Evolutionary conservation across 139 green algal genomes (phyloP).

Genomic region (Edaphochlamys debaryana): DNA sequence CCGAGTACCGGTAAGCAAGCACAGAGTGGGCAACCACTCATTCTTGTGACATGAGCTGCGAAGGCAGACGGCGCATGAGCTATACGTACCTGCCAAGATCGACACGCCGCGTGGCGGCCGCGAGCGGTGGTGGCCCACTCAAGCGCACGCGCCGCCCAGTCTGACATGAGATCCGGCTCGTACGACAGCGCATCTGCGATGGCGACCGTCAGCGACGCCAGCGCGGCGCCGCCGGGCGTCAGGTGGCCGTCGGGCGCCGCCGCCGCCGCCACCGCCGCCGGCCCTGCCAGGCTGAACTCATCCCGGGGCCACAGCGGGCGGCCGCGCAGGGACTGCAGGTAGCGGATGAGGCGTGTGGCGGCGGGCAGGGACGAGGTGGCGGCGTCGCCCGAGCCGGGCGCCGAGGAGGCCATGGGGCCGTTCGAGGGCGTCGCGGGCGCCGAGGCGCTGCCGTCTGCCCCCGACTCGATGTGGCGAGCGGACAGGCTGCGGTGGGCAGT

Average conservation of each 20-base stretch:
- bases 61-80: too few species aligned
- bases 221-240: conserved; percentile 29
- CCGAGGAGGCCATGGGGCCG: neutral
- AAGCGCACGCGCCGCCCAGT: conserved; percentile 39
- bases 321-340: conserved; percentile 83
- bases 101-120: conserved; percentile 70
- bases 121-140: conserved; percentile 80
- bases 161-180: conserved; percentile 21
- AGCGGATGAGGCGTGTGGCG: conserved; percentile 11
- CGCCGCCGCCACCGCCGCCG: conserved; percentile 3
- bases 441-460: neutral
- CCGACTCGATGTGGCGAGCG: too few species aligned
- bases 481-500: too few species aligned
- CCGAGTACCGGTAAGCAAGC: too few species aligned
- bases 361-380: neutral
- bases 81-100: conserved; percentile 84
- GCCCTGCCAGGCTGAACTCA: conserved; percentile 42
- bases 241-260: conserved; percentile 17
- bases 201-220: conserved; percentile 56
- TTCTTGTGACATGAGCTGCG: too few species aligned
- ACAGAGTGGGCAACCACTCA: too few species aligned
- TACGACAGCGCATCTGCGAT: conserved; percentile 48
- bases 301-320: conserved; percentile 82
- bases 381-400: neutral
- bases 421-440: neutral